These are phyloP conservation scores for Sequoia sempervirens DNA, from an alignment of 75 land plant species.

Conservation along the genomic window DNA sequence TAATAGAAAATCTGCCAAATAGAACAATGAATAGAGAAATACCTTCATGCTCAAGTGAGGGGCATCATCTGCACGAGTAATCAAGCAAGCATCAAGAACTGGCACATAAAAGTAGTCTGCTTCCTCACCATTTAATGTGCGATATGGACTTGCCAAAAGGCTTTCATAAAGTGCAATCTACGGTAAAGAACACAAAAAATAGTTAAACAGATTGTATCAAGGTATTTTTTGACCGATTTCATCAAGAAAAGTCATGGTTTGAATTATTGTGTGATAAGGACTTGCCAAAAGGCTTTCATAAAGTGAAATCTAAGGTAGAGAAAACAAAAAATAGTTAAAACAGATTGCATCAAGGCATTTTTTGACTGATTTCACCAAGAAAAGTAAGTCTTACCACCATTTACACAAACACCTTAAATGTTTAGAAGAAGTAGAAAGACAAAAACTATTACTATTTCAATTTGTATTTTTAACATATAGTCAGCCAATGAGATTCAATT, in stretches of 20 bases:
- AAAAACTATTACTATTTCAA: background rate
- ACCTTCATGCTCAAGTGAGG: constrained; percentile 83
- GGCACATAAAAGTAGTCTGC: constrained; percentile 96
- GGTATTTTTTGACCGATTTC: background rate
- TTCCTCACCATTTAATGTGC: constrained; percentile 88
- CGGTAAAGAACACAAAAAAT: background rate
- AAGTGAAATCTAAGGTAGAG: constrained; percentile 52
- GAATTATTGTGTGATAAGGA: constrained; percentile 49
- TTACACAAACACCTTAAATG: background rate
- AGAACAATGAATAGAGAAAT: constrained; percentile 2
- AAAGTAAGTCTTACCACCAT: background rate
- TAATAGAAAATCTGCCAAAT: background rate
- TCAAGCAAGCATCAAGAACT: constrained; percentile 82
- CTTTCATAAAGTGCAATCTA: constrained; percentile 87
- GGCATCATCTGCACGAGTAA: constrained; percentile 81
- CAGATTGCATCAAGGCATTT: background rate
- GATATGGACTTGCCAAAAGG: constrained; percentile 70
- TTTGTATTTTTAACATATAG: background rate
- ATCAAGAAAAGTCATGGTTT: background rate
- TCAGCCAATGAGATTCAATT: background rate
- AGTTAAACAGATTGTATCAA: background rate
- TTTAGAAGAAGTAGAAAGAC: background rate
- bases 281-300: constrained; percentile 79
- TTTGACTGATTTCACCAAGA: background rate
- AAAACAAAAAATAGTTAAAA: background rate